Conservation (phyloP, 78 protist genomes). For the Isochrysis galbana region DNA sequence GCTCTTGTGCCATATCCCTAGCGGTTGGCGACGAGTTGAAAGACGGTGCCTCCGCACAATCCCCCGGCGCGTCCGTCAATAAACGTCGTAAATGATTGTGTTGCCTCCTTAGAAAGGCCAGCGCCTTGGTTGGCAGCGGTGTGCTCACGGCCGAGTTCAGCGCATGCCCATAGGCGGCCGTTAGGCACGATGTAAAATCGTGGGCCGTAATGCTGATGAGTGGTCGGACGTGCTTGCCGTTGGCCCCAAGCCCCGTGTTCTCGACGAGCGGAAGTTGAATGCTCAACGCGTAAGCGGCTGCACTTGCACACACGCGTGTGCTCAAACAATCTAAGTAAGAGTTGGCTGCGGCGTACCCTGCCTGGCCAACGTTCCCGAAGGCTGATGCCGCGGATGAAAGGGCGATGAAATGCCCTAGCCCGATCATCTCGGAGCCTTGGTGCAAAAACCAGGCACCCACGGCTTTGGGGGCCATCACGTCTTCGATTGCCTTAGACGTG, state of each 20-base stretch:
- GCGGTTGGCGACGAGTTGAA: background rate
- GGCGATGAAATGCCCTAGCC: conserved; percentile 43
- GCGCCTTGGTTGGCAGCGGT: background rate
- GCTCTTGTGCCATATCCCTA: background rate
- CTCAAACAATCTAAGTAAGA: conserved; percentile 68
- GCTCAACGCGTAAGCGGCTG: conserved; percentile 33
- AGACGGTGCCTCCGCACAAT: background rate
- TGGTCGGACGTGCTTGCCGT: background rate
- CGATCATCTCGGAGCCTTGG: background rate
- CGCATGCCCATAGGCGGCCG: no score
- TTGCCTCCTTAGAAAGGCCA: background rate
- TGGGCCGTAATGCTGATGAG: background rate
- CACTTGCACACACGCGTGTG: background rate
- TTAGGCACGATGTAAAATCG: background rate
- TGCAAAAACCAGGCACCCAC: conserved; percentile 54
- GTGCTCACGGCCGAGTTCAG: background rate
- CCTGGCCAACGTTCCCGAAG: conserved; percentile 67
- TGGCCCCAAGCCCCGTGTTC: background rate
- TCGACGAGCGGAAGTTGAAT: background rate
- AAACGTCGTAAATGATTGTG: background rate
- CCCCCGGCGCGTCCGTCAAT: background rate
- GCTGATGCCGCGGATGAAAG: conserved; percentile 45
- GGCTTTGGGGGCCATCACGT: conserved; percentile 43
- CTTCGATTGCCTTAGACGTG: background rate
- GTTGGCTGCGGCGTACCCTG: conserved; percentile 71